Evolutionary conservation across 208 protist genomes (phyloP), one percentile per base, ranked within the genome.

Genomic region (Leishmania guyanensis): DNA sequence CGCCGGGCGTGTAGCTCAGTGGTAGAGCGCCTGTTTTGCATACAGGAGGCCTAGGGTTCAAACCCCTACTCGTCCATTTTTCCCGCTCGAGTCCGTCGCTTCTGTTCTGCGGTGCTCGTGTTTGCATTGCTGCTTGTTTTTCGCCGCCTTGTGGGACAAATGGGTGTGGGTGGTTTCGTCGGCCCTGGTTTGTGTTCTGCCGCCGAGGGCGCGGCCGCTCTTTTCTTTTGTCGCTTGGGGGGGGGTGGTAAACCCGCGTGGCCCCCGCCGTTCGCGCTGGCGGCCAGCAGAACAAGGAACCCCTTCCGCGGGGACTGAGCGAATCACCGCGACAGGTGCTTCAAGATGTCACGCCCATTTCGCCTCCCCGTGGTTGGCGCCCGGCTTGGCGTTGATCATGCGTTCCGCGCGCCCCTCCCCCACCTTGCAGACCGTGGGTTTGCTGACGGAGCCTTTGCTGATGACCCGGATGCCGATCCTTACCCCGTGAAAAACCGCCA

Each of bases 21-120:
- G 92, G 92, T 95, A 95, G 92, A 95, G 92, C 90, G 92, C 87
- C 90, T 92, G 90, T 92, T 92, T 94, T 94, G 88, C 89, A 94
- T 92, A 92, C 90, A 92, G 90, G 87, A 93, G 89, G 92, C 85
- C 92, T 91, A 93, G 92, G 92, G 92, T 93, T 95, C 92, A 88
- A 95, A 22, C 90, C 92, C 92, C 90, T 91, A 88, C 84, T 90
- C 87, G 89, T 92, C 88, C 90, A 92, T 36, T 83, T 90, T 93
- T 39, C 36, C 0, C 36, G 0, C 36, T 39, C 36, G 36, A 39
- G 0, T 0, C 36, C 1, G 36, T 39, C 36, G 36, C 36, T 2
- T 39, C 36, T 39, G 36, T 39, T 39, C 36, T 39, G 36, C 36
- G 36, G 36, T 2, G 0, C 36, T 39, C 36, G 1, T 39, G 36